Evolutionary conservation across 2,329 filamentous ascomycete species (phyloP), one percentile per base, ranked within the genome.

Genomic region (Penicillium sp.): DNA sequence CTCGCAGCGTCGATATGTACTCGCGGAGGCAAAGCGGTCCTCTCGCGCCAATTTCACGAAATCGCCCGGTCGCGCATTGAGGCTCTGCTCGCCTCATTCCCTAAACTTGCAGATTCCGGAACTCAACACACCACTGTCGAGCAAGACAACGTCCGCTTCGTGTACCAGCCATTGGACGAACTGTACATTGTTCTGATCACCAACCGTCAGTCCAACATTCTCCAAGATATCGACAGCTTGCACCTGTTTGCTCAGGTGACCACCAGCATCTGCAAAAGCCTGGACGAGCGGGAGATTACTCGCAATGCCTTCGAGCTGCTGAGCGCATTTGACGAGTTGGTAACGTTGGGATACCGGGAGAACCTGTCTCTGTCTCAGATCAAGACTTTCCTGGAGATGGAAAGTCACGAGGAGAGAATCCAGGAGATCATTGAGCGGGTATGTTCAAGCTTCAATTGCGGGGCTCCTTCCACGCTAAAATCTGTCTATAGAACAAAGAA

Each of bases 151-250:
- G 94, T 99, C 69, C 93, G 94, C 78, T 99, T 96, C 72, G 94
- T 99, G 53, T 99, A 99, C 81, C 94, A 99, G 74, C 95, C 94
- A 55, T 83, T 99, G 60, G 95, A 99, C 77, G 95, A 99, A 80
- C 86, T 99, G 60, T 99, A 99, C 83, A 97, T 99, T 85, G 93
- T 99, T 62, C 85, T 99, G 69, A 97, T 99, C 76, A 99, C 95
- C 74, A 99, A 99, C 81, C 89, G 91, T 67, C 94, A 97, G 80
- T 97, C 93, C 74, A 99, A 99, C 77, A 99, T 99, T 64, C 83
- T 99, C 47, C 94, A 99, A 78, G 94, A 99, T 75, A 99, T 99
- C 74, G 94, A 97, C 77, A 96, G 94, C 54, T 84, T 99, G 55
- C 95, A 99, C 74, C 83, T 99, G 18, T 99, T 99, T 72, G 93